Percentiles rank a stretch among this genome's conserved stretches.
Conservation (phyloP, 1,284 basidiomycete genomes). For the Pseudozyma hubeiensis region DNA sequence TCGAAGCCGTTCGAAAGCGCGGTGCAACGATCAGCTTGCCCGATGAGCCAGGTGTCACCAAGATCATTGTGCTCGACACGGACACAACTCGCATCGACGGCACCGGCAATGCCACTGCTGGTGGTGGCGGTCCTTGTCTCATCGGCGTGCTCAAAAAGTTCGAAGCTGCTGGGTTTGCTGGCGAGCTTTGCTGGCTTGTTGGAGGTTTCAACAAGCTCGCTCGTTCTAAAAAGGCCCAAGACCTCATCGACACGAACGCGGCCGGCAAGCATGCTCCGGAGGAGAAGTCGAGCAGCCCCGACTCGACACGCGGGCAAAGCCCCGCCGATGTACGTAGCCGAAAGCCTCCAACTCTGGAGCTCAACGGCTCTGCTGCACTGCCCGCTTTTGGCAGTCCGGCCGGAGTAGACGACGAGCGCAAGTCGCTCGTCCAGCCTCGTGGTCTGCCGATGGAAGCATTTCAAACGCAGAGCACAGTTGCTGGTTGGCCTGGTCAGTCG, state of each 20-base stretch:
- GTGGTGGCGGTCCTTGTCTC: slow-evolving; percentile 64
- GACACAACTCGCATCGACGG: slow-evolving; percentile 55
- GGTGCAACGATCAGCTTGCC: slow-evolving; percentile 33
- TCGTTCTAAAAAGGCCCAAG: slow-evolving; percentile 28
- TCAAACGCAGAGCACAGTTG: slow-evolving; percentile 49
- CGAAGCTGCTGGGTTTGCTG: slow-evolving; percentile 58
- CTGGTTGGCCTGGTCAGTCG: slow-evolving; percentile 41
- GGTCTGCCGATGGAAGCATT: slow-evolving; percentile 63
- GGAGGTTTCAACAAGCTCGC: slow-evolving; percentile 63
- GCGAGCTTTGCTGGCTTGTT: slow-evolving; percentile 64
- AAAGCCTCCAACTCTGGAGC: slow-evolving; percentile 26
- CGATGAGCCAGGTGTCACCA: slow-evolving; percentile 44
- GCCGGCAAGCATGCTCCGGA: slow-evolving; percentile 6
- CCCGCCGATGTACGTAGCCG: slow-evolving; percentile 4
- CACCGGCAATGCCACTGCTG: slow-evolving; percentile 58
- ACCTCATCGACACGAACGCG: slow-evolving; percentile 37
- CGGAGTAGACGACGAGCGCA: slow-evolving; percentile 5
- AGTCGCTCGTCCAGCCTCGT: slow-evolving; percentile 58
- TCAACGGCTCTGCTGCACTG: slow-evolving; percentile 22
- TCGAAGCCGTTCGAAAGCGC: slow-evolving; percentile 27
- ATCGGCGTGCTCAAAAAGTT: slow-evolving; percentile 67
- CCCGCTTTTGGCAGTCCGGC: slow-evolving; percentile 19
- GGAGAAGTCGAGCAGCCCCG: neutral
- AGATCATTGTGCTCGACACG: slow-evolving; percentile 64
- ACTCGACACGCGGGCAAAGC: neutral